phyloP scores from a whole-genome alignment of 371 early-diverging fungal species.

The Sporodiniella umbellata region DNA sequence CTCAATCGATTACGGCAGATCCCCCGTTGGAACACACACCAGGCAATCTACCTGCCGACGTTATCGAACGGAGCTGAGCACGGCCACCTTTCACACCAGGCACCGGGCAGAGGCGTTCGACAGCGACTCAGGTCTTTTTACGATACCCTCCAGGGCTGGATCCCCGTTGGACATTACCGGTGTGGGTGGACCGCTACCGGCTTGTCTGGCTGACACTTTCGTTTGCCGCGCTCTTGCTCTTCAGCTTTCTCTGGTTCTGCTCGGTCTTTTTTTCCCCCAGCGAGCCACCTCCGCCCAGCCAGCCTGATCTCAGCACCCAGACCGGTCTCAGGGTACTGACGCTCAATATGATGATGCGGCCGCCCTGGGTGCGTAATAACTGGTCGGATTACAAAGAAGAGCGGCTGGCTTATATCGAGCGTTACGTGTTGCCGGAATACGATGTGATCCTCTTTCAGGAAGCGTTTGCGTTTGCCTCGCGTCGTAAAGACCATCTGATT shows the following conservation, averaged over 20 bases:
- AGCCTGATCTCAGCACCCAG: conserved; percentile 35
- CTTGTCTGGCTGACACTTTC: conserved; percentile 25
- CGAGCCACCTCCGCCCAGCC: conserved; percentile 16
- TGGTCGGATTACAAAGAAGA: conserved; percentile 78
- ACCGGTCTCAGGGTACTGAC: conserved; percentile 61
- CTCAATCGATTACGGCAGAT: conserved; percentile 45
- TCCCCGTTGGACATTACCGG: conserved; percentile 28
- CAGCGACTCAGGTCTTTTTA: conserved; percentile 31
- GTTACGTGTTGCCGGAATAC: conserved; percentile 60
- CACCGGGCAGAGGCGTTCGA: no score
- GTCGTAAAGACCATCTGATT: conserved; percentile 58
- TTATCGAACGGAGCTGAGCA: background rate
- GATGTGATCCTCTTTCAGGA: conserved; percentile 85
- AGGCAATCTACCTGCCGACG: conserved; percentile 43
- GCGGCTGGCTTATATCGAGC: conserved; percentile 65
- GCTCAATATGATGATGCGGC: conserved; percentile 84
- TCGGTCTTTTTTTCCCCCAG: conserved; percentile 34
- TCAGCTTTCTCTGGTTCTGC: conserved; percentile 37
- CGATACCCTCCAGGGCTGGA: conserved; percentile 13
- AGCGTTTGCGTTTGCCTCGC: conserved; percentile 71
- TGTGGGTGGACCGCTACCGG: conserved; percentile 25
- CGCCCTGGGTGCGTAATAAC: conserved; percentile 76
- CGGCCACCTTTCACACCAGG: conserved; percentile 15
- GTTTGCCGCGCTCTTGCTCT: conserved; percentile 28
- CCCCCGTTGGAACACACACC: conserved; percentile 38